Percentiles rank a stretch among this genome's conserved stretches.
phyloP scores from a whole-genome alignment of 345 rosid genomes.

The Gossypium mustelinum region DNA sequence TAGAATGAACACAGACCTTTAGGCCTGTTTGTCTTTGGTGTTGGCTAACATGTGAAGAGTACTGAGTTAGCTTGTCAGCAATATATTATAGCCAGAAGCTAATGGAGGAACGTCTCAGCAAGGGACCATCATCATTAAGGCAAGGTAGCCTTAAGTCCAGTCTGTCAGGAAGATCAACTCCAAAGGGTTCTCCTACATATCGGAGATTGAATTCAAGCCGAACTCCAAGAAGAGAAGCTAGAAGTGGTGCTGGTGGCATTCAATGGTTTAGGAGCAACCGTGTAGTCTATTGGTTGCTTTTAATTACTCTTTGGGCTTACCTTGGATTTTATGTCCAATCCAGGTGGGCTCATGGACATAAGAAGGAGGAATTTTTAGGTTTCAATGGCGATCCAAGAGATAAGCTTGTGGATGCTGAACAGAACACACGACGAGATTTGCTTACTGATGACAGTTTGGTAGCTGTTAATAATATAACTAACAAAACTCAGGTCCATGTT shows the following conservation, averaged over 20 bases:
- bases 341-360: conserved; percentile 91
- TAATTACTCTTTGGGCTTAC: conserved; percentile 94
- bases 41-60: not conserved
- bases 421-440: conserved; percentile 40
- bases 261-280: conserved; percentile 84
- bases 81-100: conserved; percentile 10
- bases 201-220: conserved; percentile 62
- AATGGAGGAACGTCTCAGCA: conserved; percentile 58
- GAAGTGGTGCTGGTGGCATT: conserved; percentile 42
- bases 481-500: conserved; percentile 30
- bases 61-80: conserved; percentile 12
- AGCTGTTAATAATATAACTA: conserved; percentile 37
- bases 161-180: conserved; percentile 69
- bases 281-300: conserved; percentile 80
- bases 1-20: not conserved
- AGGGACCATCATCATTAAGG: conserved; percentile 50
- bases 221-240: conserved; percentile 81
- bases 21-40: not conserved
- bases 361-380: conserved; percentile 61
- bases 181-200: conserved; percentile 64
- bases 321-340: conserved; percentile 95
- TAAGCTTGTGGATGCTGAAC: conserved; percentile 30
- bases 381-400: conserved; percentile 51
- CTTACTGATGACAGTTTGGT: conserved; percentile 45
- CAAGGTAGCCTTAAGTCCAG: conserved; percentile 61